Base-by-base conservation (phyloP, 345 rosid species). In the Kandelia obovata region DNA sequence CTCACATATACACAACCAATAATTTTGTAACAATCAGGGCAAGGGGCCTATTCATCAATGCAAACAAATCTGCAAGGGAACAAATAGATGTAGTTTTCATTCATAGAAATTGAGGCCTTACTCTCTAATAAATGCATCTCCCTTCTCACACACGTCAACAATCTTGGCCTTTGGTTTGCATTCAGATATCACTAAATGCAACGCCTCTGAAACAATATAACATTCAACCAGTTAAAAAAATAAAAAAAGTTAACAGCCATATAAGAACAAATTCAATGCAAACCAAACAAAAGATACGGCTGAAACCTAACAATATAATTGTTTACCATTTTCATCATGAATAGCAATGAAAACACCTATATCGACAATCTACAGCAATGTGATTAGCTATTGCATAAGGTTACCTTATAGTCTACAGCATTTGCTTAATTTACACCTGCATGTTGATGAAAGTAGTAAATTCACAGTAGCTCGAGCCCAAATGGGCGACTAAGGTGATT, bases 141-240 rank as follows among this genome's bases (percentile, higher is more conserved):
- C 97, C 53, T 86, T 89, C 81, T 92, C 99, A 46, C 98, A 92
- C 39, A 92, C 20, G 75, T 92, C 98, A 66, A 92, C 98, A 77
- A 92, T 83, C 91, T 90, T 92, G 20, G 81, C 86, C 76, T 86
- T 89, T 0, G 96, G 90, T 61, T 92, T 90, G 79, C 97, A 95
- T 66, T 85, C 92, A 6, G 86, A 82, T 47, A 95, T 49, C 7
- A 86, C 94, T 47, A 89, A 75, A 83, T 90, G 92, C 77, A 95
- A 79, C 25, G 98, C 96, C 94, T 87, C 99, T 95, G 58, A 39
- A 69, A 30, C 39, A 32, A 62, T 34, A 19, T 27, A 5, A 10
- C 39, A 35, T 66, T 65, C 52, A 65, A 35, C 19, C 11, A 8
- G 30, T 4, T 1, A 1, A 7, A 34, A 34, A 34, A 6, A 7